Percentiles rank a stretch among this genome's conserved stretches.
Evolutionary conservation across 1,139 yeast species (phyloP).

Genomic region (Arxiozyma slooffiae): DNA sequence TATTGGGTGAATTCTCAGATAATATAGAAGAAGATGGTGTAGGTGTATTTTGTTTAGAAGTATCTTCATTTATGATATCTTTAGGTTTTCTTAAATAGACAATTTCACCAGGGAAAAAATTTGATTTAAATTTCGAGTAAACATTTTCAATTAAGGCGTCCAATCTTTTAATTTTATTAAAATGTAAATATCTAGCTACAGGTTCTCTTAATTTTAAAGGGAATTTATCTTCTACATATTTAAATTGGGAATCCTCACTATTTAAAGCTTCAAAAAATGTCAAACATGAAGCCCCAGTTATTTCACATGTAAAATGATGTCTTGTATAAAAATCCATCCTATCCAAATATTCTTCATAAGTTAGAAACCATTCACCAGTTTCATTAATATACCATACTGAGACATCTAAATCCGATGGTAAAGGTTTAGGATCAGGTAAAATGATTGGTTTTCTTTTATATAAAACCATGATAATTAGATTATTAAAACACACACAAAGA

Average conservation of each 20-base stretch:
- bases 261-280: conserved; percentile 83
- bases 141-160: conserved; percentile 84
- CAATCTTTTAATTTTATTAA: conserved; percentile 71
- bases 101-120: conserved; percentile 85
- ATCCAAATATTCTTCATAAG: conserved; percentile 63
- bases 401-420: conserved; percentile 44
- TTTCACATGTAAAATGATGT: conserved; percentile 85
- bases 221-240: conserved; percentile 66
- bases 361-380: conserved; percentile 78
- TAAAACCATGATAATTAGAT: conserved; percentile 39
- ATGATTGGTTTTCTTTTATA: conserved; percentile 64
- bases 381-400: conserved; percentile 71
- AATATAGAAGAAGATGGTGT: conserved; percentile 7
- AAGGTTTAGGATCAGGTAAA: conserved; percentile 44
- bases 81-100: conserved; percentile 45
- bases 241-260: conserved; percentile 61
- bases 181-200: conserved; percentile 72
- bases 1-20: background rate
- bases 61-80: conserved; percentile 2
- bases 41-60: conserved; percentile 15
- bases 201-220: conserved; percentile 92
- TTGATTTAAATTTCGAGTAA: conserved; percentile 62
- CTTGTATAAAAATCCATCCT: conserved; percentile 63
- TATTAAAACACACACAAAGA: too few relatives aligned
- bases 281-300: conserved; percentile 85